Percentiles rank a stretch among this genome's conserved stretches.
Conservation (phyloP, 2,329 filamentous ascomycete species). For the Chaetomium globosum region DNA sequence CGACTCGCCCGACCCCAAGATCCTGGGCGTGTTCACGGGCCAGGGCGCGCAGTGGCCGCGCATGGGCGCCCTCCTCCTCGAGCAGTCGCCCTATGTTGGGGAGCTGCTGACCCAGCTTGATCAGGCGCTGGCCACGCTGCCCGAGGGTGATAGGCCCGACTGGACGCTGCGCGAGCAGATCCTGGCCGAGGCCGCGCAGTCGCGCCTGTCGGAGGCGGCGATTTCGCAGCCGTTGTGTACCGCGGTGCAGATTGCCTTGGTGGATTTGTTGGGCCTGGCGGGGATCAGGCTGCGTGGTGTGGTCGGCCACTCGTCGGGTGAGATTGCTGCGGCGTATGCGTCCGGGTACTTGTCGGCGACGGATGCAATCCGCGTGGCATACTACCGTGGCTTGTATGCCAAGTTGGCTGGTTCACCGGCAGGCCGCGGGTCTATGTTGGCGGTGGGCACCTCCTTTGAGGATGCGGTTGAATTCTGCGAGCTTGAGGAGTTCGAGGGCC, state of each 20-base stretch:
- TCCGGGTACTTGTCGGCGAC: conserved; percentile 47
- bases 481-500: conserved; percentile 37
- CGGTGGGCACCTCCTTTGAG: conserved; percentile 45
- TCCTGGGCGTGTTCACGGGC: conserved; percentile 39
- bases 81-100: neutral
- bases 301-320: conserved; percentile 54
- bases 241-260: conserved; percentile 47
- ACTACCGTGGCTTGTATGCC: conserved; percentile 49
- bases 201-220: conserved; percentile 26
- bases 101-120: conserved; percentile 3
- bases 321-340: conserved; percentile 56
- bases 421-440: conserved; percentile 52
- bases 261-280: conserved; percentile 41
- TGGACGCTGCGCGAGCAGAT: conserved; percentile 30
- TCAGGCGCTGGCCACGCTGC: conserved; percentile 9
- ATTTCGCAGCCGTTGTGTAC: conserved; percentile 44
- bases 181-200: conserved; percentile 1
- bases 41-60: conserved; percentile 41
- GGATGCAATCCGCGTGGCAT: conserved; percentile 52
- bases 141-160: conserved; percentile 16
- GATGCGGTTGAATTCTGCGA: conserved; percentile 41
- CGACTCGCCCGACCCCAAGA: neutral
- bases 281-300: conserved; percentile 43
- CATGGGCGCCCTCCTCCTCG: conserved; percentile 40
- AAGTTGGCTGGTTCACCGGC: neutral